These are phyloP conservation scores for Alternaria postmessia DNA, from an alignment of 2,329 filamentous ascomycete genomes.

Conservation along the genomic window DNA sequence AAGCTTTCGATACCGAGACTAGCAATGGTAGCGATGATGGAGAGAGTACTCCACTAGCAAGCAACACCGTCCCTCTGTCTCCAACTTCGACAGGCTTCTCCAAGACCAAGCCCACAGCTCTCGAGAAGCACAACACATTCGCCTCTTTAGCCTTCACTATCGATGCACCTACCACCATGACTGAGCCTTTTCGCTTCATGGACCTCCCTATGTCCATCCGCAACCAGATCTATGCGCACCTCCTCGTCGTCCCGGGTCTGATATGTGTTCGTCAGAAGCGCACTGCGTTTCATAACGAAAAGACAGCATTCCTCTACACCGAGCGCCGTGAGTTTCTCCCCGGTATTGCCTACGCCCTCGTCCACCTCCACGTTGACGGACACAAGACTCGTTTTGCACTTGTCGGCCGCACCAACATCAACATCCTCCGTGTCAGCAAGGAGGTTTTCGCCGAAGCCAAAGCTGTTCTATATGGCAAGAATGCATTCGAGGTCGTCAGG, in stretches of 20 bases:
- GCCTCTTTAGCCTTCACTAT: slow-evolving; percentile 1
- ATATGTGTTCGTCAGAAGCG: slow-evolving; percentile 40
- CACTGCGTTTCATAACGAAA: slow-evolving; percentile 23
- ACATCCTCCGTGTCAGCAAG: slow-evolving; percentile 48
- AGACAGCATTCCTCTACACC: slow-evolving; percentile 24
- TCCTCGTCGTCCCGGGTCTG: slow-evolving; percentile 34
- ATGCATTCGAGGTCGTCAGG: slow-evolving; percentile 45
- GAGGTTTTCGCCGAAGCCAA: slow-evolving; percentile 53
- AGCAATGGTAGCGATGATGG: slow-evolving; percentile 3
- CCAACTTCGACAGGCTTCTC: background rate
- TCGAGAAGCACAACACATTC: slow-evolving; percentile 7
- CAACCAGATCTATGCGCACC: slow-evolving; percentile 29
- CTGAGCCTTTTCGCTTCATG: slow-evolving; percentile 28
- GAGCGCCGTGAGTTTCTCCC: slow-evolving; percentile 32
- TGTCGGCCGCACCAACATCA: slow-evolving; percentile 25
- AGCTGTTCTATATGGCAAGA: slow-evolving; percentile 52
- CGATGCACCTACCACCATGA: background rate
- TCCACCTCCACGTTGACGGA: slow-evolving; percentile 24
- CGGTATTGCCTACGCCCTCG: slow-evolving; percentile 33
- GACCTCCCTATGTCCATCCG: slow-evolving; percentile 31
- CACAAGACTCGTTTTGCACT: slow-evolving; percentile 26
- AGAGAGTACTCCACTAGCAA: background rate
- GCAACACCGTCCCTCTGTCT: slow-evolving; percentile 1
- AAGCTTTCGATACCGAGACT: slow-evolving; percentile 16
- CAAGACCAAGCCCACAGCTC: background rate